Evolutionary conservation across 345 rosid genomes (phyloP).

Genomic region (Brassica rapa): DNA sequence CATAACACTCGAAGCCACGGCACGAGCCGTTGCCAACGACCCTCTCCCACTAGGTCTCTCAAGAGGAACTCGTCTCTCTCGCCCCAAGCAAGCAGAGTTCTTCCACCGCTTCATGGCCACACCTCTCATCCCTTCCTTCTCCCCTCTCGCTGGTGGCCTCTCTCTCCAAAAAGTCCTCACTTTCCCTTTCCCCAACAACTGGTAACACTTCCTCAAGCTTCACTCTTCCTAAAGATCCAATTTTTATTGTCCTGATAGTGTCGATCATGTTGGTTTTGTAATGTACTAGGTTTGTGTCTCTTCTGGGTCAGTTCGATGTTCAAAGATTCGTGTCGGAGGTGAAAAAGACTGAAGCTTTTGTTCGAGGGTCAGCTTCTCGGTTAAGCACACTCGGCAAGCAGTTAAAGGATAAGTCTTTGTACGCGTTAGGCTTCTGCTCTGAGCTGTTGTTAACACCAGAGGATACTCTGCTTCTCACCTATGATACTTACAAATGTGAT

Average conservation of each 20-base stretch:
- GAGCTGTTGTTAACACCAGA: constrained; percentile 69
- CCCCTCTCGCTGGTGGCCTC: constrained; percentile 47
- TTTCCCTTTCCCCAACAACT: constrained; percentile 59
- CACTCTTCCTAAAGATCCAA: too few species aligned
- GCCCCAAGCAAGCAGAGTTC: constrained; percentile 81
- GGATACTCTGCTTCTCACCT: constrained; percentile 63
- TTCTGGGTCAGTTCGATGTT: constrained; percentile 79
- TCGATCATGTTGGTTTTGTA: too few species aligned
- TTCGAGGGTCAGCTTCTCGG: constrained; percentile 41
- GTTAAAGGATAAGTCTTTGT: constrained; percentile 67
- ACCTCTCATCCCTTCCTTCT: constrained; percentile 69
- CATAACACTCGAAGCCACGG: constrained; percentile 65
- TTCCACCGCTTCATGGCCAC: constrained; percentile 83
- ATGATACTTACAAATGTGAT: constrained; percentile 54
- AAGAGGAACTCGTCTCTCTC: constrained; percentile 71
- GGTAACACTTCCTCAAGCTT: constrained; percentile 43
- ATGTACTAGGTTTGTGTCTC: constrained; percentile 55
- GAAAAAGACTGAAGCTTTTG: constrained; percentile 29
- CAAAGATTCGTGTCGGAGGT: constrained; percentile 64
- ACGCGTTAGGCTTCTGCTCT: constrained; percentile 70
- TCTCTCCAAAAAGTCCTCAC: constrained; percentile 69
- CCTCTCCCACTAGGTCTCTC: constrained; percentile 73
- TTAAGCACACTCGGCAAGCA: constrained; percentile 35
- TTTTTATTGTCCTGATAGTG: too few species aligned
- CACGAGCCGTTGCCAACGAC: constrained; percentile 66